These are phyloP conservation scores for Citropsis articulata DNA, from an alignment of 345 rosid genomes.

Conservation along the genomic window DNA sequence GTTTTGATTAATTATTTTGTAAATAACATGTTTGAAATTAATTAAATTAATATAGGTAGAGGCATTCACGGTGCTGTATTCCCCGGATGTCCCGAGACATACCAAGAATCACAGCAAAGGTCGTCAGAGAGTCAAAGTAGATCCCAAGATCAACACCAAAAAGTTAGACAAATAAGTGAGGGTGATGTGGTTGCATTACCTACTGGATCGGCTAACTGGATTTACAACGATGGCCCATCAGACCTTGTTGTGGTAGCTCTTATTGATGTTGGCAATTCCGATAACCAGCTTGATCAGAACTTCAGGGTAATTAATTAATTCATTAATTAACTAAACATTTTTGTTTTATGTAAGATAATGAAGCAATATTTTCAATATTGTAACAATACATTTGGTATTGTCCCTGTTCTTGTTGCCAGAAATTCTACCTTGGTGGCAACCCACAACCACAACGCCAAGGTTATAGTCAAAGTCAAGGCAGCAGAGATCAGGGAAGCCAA, in stretches of 20 bases:
- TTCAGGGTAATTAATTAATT: constrained; percentile 27
- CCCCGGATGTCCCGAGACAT: constrained; percentile 46
- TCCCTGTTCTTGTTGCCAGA: constrained; percentile 15
- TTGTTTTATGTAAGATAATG: background rate
- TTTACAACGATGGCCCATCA: constrained; percentile 37
- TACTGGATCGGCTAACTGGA: constrained; percentile 42
- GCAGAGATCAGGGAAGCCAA: constrained; percentile 6
- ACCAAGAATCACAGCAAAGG: constrained; percentile 17
- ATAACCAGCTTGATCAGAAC: constrained; percentile 47
- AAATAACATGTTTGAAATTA: too few relatives aligned
- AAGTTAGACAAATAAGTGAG: constrained; percentile 26
- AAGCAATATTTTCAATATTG: background rate
- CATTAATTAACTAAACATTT: background rate
- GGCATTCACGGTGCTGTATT: constrained; percentile 32
- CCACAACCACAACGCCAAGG: constrained; percentile 28
- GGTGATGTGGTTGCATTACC: constrained; percentile 49
- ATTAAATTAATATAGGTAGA: constrained; percentile 12
- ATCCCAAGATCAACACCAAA: constrained; percentile 33
- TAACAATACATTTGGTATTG: background rate
- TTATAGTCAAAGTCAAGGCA: background rate
- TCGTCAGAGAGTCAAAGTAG: background rate
- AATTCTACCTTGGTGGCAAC: constrained; percentile 51
- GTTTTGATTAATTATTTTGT: too few relatives aligned
- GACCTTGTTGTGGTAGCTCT: constrained; percentile 35
- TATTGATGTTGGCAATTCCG: constrained; percentile 27